A percentile compares a stretch with the other conserved stretches of the same genome.
These are phyloP conservation scores for Wolfiporia cocos DNA, from an alignment of 1,284 basidiomycete genomes.

Conservation along the genomic window DNA sequence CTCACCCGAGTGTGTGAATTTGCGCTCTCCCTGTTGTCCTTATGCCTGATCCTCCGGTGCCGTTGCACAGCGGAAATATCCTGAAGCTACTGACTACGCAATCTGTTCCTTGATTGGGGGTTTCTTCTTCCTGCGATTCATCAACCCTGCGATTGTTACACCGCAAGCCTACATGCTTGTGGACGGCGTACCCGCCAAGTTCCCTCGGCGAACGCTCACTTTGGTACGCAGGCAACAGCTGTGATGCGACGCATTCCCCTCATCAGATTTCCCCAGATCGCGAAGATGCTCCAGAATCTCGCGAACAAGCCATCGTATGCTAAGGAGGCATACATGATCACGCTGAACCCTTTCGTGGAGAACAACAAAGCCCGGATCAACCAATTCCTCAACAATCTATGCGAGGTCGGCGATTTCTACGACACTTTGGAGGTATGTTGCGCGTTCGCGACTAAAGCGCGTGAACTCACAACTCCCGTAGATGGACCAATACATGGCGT, in stretches of 20 bases:
- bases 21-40: too few relatives aligned
- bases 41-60: too few relatives aligned
- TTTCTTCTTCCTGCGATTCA: conserved; percentile 99
- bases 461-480: too few relatives aligned
- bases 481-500: conserved; percentile 99
- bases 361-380: conserved; percentile 98
- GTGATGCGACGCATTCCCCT: not conserved
- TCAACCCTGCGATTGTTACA: conserved; percentile 99
- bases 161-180: conserved; percentile 99
- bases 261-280: conserved; percentile 57
- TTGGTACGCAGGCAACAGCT: conserved; percentile 47
- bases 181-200: conserved; percentile 94
- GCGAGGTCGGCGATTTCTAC: conserved; percentile 99
- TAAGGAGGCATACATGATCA: conserved; percentile 99
- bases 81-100: conserved; percentile 85
- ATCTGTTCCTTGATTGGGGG: conserved; percentile 98
- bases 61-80: conserved; percentile 82
- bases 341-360: conserved; percentile 96
- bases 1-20: conserved; percentile 73
- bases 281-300: conserved; percentile 99
- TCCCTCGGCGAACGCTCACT: conserved; percentile 92
- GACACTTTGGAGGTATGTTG: conserved; percentile 88
- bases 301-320: conserved; percentile 98
- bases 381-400: conserved; percentile 92
- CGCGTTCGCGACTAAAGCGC: not conserved